Base-by-base conservation (phyloP, 192 early-diverging fungal species). In the Mortierella antarctica region DNA sequence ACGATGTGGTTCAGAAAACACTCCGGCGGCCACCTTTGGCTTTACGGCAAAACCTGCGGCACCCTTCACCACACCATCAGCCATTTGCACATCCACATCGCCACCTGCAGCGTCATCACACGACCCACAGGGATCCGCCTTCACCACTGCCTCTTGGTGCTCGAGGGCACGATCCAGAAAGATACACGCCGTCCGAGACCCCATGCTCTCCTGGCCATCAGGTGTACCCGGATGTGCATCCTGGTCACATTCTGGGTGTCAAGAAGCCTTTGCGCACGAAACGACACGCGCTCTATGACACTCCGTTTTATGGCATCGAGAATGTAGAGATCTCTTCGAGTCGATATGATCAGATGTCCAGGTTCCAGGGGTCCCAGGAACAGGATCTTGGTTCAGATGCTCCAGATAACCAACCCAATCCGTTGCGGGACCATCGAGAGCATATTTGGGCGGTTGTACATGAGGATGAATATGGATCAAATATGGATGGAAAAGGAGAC, bases 231-330 rank as follows among this genome's bases (percentile, higher is more conserved):
- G 12, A 15, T n/a, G 57, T 39, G 2, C 47, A 60, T 4, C 67
- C 40, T 70, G 57, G 47, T 60, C 48, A 21, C 5, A 2, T 60
- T 31, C 20, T 20, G 11, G 45, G 47, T 18, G 57, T 51, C 7
- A n/a, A 11, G n/a, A 45, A 20, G 9, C 57, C 67, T 7, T 21
- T n/a, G 7, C 44, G 14, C 2, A 58, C 67, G 7, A 47, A 52
- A 12, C 47, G 7, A 12, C 31, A 44, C 50, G 57, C 57, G 11
- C 9, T 45, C 39, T 51, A 50, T 18, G 59, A 62, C 8, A 51
- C 52, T n/a, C 69, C 59, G 5, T 71, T 71, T 5, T 71, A 71
- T 53, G 59, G 69, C n/a, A 62, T 71, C 17, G 69, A 71, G 52
- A 71, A 62, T 13, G 12, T 62, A 17, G 59, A 71, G 39, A 54